A percentile compares a stretch with the other conserved stretches of the same genome.
Conservation (phyloP, 2,329 filamentous ascomycete species). For the Calonectria henricotiae region DNA sequence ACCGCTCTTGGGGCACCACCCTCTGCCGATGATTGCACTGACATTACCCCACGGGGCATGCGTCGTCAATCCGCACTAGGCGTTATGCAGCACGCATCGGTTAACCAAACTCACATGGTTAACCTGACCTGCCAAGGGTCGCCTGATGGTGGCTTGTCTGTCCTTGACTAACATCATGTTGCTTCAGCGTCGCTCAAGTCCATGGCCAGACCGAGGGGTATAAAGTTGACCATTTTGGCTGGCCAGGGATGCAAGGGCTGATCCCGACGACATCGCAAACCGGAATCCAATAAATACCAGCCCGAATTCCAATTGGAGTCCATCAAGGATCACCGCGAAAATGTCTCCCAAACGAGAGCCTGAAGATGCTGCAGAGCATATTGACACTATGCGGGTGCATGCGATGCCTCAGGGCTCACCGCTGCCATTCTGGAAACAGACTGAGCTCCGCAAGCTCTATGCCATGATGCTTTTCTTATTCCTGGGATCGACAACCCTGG, state of each 20-base stretch:
- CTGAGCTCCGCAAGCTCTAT: slow-evolving; percentile 47
- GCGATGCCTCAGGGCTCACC: slow-evolving; percentile 40
- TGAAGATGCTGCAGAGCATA: slow-evolving; percentile 33
- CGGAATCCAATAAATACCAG: background rate
- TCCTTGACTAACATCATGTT: slow-evolving; percentile 16
- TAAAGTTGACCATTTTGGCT: slow-evolving; percentile 17
- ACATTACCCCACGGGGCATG: slow-evolving; percentile 35
- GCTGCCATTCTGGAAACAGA: slow-evolving; percentile 48
- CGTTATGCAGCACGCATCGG: slow-evolving; percentile 22
- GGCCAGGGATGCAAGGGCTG: slow-evolving; percentile 4
- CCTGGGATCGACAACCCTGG: slow-evolving; percentile 47
- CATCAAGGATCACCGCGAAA: background rate
- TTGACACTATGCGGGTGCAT: slow-evolving; percentile 31
- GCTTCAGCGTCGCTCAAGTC: background rate
- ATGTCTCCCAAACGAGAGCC: background rate
- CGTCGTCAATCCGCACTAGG: slow-evolving; percentile 24
- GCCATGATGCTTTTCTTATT: slow-evolving; percentile 49
- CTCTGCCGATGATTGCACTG: slow-evolving; percentile 16
- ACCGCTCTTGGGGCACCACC: background rate
- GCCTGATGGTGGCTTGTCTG: slow-evolving; percentile 26
- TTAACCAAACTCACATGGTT: slow-evolving; percentile 28
- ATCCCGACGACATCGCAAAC: background rate
- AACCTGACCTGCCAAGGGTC: slow-evolving; percentile 3
- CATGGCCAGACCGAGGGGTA: slow-evolving; percentile 16
- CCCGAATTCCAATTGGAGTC: background rate